Base-by-base conservation (phyloP, 2,329 filamentous ascomycete genomes). In the Golovinomyces cichoracearum region DNA sequence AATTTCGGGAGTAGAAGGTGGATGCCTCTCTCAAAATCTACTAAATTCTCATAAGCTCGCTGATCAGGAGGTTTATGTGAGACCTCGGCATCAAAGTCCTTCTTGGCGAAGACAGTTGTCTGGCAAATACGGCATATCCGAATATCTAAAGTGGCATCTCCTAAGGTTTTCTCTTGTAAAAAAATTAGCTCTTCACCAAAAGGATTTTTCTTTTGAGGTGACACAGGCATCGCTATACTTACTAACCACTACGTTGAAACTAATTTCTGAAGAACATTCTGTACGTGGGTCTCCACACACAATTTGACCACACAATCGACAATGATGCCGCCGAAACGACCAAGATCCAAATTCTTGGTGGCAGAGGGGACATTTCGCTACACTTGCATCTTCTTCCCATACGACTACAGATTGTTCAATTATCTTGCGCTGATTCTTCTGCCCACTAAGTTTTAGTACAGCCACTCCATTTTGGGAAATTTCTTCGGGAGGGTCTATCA, bases 311-410 rank as follows among this genome's bases (percentile, higher is more conserved):
- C 90, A 98, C 63, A 93, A 79, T 49, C 90, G 75, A 63, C 90
- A 98, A 63, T 98, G 90, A 62, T 95, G 90, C 55, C 90, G 71
- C 57, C 90, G 75, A 58, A 95, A 93, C 1, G 84, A 82, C 72
- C 93, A 95, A 13, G 78, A 80, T 0, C 84, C 80, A 62, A 98
- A 98, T 50, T 93, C 84, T 58, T 98, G 90, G 59, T 93, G 83
- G 58, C 90, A 98, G 59, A 93, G 93, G 0, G 90, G 90, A 60
- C 90, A 98, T 53, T 78, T 77, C 1, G 69, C 53, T 5, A 98
- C 85, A 27, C 69, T 74, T 0, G 78, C 71, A 62, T 98, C 90
- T 48, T 95, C 86, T 62, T 98, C 83, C 90, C 90, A 98, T 0
- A 80, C 80, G 15, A 98, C 86, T 6, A 98, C 74, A 0, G 82